Conservation (phyloP, 148 eudicot genomes). For the Persicaria maculosa region DNA sequence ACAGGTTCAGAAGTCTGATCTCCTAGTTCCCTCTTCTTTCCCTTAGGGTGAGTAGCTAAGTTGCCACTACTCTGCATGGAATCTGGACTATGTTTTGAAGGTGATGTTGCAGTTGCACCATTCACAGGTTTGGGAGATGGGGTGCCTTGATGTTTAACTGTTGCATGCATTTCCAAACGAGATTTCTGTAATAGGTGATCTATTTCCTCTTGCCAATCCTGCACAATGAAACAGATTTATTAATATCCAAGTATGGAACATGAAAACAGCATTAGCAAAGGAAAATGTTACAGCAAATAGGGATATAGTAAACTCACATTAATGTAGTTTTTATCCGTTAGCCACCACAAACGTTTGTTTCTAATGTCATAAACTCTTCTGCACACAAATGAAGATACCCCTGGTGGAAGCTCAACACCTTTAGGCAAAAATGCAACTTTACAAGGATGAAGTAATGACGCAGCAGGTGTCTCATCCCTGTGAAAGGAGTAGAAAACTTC, state of each 20-base stretch:
- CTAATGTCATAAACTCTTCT: conserved; percentile 70
- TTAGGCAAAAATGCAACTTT: conserved; percentile 77
- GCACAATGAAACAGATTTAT: neutral
- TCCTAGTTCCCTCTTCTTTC: conserved; percentile 66
- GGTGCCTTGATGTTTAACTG: conserved; percentile 39
- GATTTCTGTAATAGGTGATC: conserved; percentile 41
- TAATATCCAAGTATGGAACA: neutral
- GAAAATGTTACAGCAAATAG: too few species aligned
- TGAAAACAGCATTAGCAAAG: neutral
- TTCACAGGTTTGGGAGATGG: conserved; percentile 62
- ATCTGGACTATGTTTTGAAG: conserved; percentile 48
- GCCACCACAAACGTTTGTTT: conserved; percentile 78
- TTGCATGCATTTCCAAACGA: conserved; percentile 52
- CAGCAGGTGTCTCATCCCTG: conserved; percentile 82
- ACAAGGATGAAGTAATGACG: conserved; percentile 85
- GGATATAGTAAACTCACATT: conserved; percentile 44
- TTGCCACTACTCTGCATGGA: conserved; percentile 39
- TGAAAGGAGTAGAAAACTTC: conserved; percentile 82
- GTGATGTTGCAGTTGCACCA: conserved; percentile 44
- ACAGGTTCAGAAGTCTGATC: conserved; percentile 48
- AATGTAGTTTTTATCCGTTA: conserved; percentile 69
- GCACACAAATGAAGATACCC: conserved; percentile 73
- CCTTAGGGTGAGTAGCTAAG: conserved; percentile 48
- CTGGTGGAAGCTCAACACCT: conserved; percentile 78
- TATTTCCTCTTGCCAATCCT: conserved; percentile 79